Conservation (phyloP, 2,329 filamentous ascomycete species). For the Curvularia eragrostidis region DNA sequence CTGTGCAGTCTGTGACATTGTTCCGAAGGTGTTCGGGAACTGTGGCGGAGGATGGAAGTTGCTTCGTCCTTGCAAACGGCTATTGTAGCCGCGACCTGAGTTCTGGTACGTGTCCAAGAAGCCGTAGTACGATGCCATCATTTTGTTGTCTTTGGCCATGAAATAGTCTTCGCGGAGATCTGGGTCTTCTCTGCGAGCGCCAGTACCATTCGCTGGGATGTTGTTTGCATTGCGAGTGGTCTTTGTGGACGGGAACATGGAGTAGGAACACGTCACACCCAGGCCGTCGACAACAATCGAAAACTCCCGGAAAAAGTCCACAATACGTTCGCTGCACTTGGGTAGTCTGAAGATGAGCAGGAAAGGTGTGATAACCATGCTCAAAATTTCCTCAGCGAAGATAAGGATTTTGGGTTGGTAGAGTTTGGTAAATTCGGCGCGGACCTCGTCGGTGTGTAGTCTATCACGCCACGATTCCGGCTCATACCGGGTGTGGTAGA, state of each 20-base stretch:
- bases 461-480: constrained; percentile 87
- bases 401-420: constrained; percentile 94
- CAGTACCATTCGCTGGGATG: constrained; percentile 49
- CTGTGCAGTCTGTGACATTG: constrained; percentile 57
- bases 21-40: constrained; percentile 70
- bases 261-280: constrained; percentile 96
- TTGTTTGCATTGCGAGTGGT: constrained; percentile 62
- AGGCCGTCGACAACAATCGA: constrained; percentile 96
- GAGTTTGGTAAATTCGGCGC: constrained; percentile 84
- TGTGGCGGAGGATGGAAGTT: constrained; percentile 77
- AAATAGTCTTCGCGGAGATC: constrained; percentile 87
- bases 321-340: constrained; percentile 86
- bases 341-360: constrained; percentile 87
- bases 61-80: constrained; percentile 12
- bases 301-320: constrained; percentile 98
- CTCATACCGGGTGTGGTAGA: constrained; percentile 90
- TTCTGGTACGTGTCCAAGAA: constrained; percentile 85
- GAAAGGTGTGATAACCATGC: constrained; percentile 90
- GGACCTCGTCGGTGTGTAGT: constrained; percentile 93
- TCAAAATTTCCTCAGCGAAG: constrained; percentile 89
- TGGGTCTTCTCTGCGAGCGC: constrained; percentile 57
- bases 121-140: constrained; percentile 95
- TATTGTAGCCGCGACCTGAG: constrained; percentile 45
- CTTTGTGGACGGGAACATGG: constrained; percentile 95
- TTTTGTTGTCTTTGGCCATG: constrained; percentile 93